phyloP scores from a whole-genome alignment of 192 early-diverging fungal species.

The Podila horticola region DNA sequence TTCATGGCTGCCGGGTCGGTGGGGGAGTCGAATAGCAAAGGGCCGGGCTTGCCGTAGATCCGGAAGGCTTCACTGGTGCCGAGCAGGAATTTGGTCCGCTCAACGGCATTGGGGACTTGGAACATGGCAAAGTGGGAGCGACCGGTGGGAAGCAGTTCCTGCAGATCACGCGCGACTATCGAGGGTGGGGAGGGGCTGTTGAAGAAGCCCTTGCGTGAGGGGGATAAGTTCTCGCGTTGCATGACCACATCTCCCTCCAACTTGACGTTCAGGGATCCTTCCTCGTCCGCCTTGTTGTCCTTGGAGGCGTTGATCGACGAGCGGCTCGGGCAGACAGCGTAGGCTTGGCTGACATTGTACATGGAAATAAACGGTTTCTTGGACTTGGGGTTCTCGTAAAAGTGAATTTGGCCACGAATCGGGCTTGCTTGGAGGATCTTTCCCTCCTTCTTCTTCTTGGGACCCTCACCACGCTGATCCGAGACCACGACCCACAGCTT shows the following conservation, averaged over 20 bases:
- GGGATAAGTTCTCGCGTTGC: constrained; percentile 37
- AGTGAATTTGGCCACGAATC: constrained; percentile 59
- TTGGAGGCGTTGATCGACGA: constrained; percentile 41
- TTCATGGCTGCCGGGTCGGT: constrained; percentile 48
- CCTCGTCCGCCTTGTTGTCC: constrained; percentile 43
- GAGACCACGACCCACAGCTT: constrained; percentile 62
- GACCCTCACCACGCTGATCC: constrained; percentile 58
- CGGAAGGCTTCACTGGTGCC: constrained; percentile 46
- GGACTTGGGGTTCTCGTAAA: constrained; percentile 62
- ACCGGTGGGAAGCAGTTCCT: constrained; percentile 31
- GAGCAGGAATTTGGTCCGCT: constrained; percentile 43
- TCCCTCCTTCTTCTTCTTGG: constrained; percentile 58
- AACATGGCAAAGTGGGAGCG: constrained; percentile 46
- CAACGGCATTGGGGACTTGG: constrained; percentile 37
- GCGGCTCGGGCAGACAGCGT: constrained; percentile 62
- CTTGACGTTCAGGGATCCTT: constrained; percentile 46
- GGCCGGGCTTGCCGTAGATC: constrained; percentile 49
- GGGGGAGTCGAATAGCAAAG: constrained; percentile 40
- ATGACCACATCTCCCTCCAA: constrained; percentile 48
- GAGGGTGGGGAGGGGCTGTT: constrained; percentile 28
- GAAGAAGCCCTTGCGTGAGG: constrained; percentile 33
- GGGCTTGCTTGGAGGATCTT: constrained; percentile 54
- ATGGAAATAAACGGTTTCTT: constrained; percentile 60
- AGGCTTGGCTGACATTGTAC: constrained; percentile 64
- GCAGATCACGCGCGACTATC: constrained; percentile 23